A percentile compares a stretch with the other conserved stretches of the same genome.
These are phyloP conservation scores for Abrus pulchellus DNA, from an alignment of 306 rosid genomes.

Conservation along the genomic window DNA sequence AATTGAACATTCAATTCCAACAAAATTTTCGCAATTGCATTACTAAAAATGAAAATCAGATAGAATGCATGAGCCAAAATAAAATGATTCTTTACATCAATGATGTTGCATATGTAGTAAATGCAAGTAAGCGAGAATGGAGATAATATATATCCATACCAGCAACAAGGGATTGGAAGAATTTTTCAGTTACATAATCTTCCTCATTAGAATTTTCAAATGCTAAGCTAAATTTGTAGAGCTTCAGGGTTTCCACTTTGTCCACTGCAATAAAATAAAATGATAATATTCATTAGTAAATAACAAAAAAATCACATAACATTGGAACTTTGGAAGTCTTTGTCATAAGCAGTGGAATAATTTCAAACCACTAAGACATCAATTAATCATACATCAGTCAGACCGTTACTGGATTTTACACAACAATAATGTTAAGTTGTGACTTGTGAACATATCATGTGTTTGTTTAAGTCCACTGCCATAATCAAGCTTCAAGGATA, in stretches of 20 bases:
- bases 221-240: constrained; percentile 92
- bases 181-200: constrained; percentile 99
- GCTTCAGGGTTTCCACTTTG: constrained; percentile 86
- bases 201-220: constrained; percentile 99
- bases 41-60: constrained; percentile 20
- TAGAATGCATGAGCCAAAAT: constrained; percentile 27
- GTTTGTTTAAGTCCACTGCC: no score
- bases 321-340: constrained; percentile 35
- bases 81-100: constrained; percentile 5
- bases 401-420: constrained; percentile 24
- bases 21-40: constrained; percentile 29
- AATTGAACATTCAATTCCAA: constrained; percentile 34
- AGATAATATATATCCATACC: constrained; percentile 66
- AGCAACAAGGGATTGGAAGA: constrained; percentile 97
- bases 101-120: constrained; percentile 35
- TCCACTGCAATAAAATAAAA: constrained; percentile 67
- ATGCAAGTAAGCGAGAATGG: constrained; percentile 38
- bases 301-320: background rate
- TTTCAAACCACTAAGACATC: constrained; percentile 19
- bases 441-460: background rate
- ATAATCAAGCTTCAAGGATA: no score
- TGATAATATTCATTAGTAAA: constrained; percentile 14
- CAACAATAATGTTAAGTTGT: background rate
- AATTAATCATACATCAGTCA: constrained; percentile 20
- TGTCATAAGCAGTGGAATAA: background rate